phyloP scores from a whole-genome alignment of 169 alveolate species.

The Sarcocystis neurona region DNA sequence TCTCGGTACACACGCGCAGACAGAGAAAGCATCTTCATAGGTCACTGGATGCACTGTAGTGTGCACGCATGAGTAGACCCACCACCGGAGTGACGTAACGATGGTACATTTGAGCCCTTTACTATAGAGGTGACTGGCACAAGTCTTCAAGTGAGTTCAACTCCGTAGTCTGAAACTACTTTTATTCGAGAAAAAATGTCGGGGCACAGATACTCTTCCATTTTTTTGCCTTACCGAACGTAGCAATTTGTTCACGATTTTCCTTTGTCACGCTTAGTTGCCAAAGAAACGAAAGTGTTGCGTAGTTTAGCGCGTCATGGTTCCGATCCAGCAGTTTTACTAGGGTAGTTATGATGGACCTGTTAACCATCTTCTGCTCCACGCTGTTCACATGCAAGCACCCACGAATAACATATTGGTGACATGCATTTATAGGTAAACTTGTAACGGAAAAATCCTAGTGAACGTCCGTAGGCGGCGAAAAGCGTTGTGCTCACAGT shows the following conservation, averaged over 20 bases:
- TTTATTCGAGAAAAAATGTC: no score
- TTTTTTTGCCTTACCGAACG: neutral
- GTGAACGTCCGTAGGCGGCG: neutral
- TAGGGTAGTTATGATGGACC: neutral
- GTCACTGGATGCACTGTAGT: no score
- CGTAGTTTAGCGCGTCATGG: neutral
- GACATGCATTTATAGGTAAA: neutral
- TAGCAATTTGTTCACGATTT: neutral
- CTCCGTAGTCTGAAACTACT: no score
- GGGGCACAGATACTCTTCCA: no score
- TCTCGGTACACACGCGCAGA: no score
- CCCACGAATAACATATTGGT: neutral
- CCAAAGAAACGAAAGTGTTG: neutral
- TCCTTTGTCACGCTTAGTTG: neutral
- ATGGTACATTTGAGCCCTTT: no score
- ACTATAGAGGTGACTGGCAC: no score
- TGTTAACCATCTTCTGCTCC: conserved; percentile 26
- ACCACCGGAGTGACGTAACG: no score
- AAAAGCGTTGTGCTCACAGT: neutral
- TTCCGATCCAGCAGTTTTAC: conserved; percentile 21
- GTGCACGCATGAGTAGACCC: no score
- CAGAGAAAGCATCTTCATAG: no score
- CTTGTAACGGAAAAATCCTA: neutral
- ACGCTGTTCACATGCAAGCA: neutral
- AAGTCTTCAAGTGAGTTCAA: no score